Conservation (phyloP, 306 rosid species). For the Acacia confusa region DNA sequence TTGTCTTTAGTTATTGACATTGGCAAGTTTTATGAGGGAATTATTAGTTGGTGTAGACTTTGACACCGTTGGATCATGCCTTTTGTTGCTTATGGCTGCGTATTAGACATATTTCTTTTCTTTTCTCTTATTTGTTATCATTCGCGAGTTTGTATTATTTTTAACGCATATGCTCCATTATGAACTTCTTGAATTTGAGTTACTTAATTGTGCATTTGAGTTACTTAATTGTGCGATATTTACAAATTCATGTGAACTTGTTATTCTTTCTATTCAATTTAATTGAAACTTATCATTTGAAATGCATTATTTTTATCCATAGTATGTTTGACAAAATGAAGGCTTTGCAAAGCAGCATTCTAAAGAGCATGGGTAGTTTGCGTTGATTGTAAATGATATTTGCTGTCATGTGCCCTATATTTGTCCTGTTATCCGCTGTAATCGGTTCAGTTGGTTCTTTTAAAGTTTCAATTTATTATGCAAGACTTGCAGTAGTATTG, state of each 20-base stretch:
- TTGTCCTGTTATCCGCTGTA: background rate
- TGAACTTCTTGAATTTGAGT: constrained; percentile 21
- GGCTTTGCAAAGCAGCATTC: background rate
- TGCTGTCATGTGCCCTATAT: background rate
- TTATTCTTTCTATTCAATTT: background rate
- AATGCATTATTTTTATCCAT: background rate
- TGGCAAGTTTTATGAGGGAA: constrained; percentile 11
- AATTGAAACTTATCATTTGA: background rate
- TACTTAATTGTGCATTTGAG: constrained; percentile 1
- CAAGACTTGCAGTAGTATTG: background rate
- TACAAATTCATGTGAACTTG: background rate
- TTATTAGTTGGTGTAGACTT: background rate
- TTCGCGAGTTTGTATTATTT: background rate
- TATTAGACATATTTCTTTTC: background rate
- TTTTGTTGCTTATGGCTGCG: background rate
- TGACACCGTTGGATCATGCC: background rate
- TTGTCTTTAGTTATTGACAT: background rate
- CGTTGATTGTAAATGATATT: background rate
- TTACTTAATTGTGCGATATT: background rate
- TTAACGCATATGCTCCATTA: background rate
- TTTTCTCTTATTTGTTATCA: background rate
- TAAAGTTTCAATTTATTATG: background rate
- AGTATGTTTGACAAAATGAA: background rate
- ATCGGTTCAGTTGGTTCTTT: background rate
- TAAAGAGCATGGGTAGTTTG: background rate